Conservation (phyloP, 305 asterid genomes). For the Striga hermonthica region DNA sequence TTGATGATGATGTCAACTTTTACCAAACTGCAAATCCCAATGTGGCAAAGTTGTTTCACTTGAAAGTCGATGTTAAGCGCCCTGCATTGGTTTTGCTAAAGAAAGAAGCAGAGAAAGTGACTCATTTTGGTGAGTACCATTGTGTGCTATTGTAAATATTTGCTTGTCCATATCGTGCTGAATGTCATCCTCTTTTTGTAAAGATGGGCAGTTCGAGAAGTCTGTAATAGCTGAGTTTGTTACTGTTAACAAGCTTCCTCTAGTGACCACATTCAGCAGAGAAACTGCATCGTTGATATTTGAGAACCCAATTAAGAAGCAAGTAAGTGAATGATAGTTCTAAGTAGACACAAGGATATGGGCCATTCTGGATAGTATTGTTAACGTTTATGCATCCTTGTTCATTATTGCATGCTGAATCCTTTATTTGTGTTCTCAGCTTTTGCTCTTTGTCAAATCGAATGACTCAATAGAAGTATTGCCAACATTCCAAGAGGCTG, state of each 20-base stretch:
- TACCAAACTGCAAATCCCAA: constrained; percentile 67
- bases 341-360: constrained; percentile 8
- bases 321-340: constrained; percentile 45
- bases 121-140: constrained; percentile 46
- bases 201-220: constrained; percentile 78
- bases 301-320: constrained; percentile 77
- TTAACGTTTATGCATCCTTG: constrained; percentile 7
- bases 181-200: constrained; percentile 25
- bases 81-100: constrained; percentile 81
- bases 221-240: constrained; percentile 63
- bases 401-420: constrained; percentile 19
- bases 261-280: constrained; percentile 71
- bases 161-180: constrained; percentile 23
- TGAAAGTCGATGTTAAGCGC: constrained; percentile 54
- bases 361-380: background rate
- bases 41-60: constrained; percentile 70
- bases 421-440: constrained; percentile 41
- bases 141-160: constrained; percentile 20
- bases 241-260: constrained; percentile 78
- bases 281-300: constrained; percentile 79
- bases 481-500: constrained; percentile 78
- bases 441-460: constrained; percentile 76
- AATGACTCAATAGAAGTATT: constrained; percentile 52
- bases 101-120: constrained; percentile 79
- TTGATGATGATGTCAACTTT: constrained; percentile 66